phyloP scores from a whole-genome alignment of 164 flowering plant species.

The Magnolia officinalis region DNA sequence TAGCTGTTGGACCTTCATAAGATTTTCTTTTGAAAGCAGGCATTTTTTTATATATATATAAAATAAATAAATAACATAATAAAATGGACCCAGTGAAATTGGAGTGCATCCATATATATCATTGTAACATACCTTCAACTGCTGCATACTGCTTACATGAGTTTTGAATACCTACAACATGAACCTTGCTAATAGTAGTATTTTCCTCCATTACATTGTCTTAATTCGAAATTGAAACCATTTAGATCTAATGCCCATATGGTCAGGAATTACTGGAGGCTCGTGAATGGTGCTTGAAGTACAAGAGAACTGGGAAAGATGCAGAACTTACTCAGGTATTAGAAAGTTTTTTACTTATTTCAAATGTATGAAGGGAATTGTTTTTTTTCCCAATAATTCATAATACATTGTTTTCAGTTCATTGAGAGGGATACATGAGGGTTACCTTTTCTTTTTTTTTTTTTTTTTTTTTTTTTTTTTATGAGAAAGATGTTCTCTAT shows the following conservation, averaged over 20 bases:
- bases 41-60: constrained; percentile 18
- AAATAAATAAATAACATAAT: no score
- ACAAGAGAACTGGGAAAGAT: constrained; percentile 80
- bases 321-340: constrained; percentile 96
- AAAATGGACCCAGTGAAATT: no score
- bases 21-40: constrained; percentile 39
- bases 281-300: constrained; percentile 88
- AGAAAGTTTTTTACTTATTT: neutral
- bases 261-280: constrained; percentile 84
- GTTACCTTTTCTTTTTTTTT: no score
- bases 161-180: neutral
- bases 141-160: no score
- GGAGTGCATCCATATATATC: no score
- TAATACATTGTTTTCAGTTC: neutral
- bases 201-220: neutral
- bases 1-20: neutral
- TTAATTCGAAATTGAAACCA: neutral
- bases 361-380: neutral
- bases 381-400: neutral
- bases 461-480: no score
- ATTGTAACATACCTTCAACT: no score
- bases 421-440: neutral
- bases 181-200: neutral
- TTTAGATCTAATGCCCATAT: constrained; percentile 21
- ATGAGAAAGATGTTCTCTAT: no score